Evolutionary conservation across 2,329 filamentous ascomycete species (phyloP).

Genomic region (Xylaria polymorpha): DNA sequence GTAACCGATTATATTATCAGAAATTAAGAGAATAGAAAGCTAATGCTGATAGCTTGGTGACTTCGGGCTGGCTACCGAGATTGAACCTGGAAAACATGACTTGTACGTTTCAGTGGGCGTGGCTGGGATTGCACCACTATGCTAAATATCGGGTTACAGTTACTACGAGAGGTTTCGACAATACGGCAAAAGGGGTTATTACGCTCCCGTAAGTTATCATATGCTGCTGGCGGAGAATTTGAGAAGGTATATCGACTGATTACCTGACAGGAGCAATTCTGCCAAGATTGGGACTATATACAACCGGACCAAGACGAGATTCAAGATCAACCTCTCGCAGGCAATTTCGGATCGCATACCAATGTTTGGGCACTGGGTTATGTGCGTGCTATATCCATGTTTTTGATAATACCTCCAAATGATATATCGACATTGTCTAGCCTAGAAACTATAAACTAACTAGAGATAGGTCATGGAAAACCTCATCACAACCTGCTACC

Average conservation of each 20-base stretch:
- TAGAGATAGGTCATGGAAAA: constrained; percentile 32
- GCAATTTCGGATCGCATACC: constrained; percentile 38
- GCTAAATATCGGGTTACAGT: constrained; percentile 11
- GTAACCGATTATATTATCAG: constrained; percentile 15
- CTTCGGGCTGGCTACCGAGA: constrained; percentile 27
- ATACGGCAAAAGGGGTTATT: constrained; percentile 29
- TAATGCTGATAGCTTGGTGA: constrained; percentile 38
- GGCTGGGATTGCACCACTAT: neutral
- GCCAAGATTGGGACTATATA: constrained; percentile 39
- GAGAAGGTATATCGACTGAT: neutral
- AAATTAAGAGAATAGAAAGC: neutral
- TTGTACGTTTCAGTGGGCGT: neutral
- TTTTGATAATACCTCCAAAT: neutral
- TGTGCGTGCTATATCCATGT: constrained; percentile 21
- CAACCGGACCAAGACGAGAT: neutral
- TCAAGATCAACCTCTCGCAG: constrained; percentile 27
- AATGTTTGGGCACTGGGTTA: constrained; percentile 39
- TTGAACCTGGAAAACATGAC: neutral
- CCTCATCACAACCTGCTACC: constrained; percentile 35
- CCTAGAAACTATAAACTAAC: neutral
- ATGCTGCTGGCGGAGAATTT: neutral
- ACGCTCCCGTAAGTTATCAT: constrained; percentile 32
- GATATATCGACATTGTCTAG: neutral
- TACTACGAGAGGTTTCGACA: constrained; percentile 36
- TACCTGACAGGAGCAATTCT: constrained; percentile 38